phyloP scores from a whole-genome alignment of 805 yeast genomes.

The Sugiyamaella lignohabitans region DNA sequence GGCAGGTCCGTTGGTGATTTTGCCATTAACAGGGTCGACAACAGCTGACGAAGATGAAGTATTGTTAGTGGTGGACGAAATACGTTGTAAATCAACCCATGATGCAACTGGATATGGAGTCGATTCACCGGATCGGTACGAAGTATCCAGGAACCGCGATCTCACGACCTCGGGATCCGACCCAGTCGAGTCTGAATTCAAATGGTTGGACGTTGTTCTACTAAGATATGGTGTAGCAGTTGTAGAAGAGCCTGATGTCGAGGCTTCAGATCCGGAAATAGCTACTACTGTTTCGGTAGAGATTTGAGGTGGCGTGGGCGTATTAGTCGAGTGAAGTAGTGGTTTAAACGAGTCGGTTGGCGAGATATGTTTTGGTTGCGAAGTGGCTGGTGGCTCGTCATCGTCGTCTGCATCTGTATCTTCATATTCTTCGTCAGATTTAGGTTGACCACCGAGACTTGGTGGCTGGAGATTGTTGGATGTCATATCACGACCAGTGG shows the following conservation, averaged over 20 bases:
- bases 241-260: not conserved
- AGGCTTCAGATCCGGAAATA: conserved; percentile 7
- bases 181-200: too few species aligned
- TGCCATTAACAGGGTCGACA: not conserved
- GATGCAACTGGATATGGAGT: conserved; percentile 14
- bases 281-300: conserved; percentile 22
- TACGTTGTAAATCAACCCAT: conserved; percentile 13
- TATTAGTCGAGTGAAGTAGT: conserved; percentile 7
- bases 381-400: not conserved
- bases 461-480: too few species aligned
- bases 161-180: not conserved
- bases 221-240: too few species aligned
- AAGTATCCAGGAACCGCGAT: not conserved
- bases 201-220: not conserved
- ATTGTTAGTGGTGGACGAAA: not conserved
- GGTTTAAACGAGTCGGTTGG: conserved; percentile 6
- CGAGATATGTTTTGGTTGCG: not conserved
- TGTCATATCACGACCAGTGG: too few species aligned
- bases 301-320: conserved; percentile 22
- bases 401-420: conserved; percentile 9
- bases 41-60: not conserved
- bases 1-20: too few species aligned
- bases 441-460: not conserved
- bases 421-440: conserved; percentile 7
- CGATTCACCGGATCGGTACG: not conserved